Base-by-base conservation (phyloP, 176 grass and related monocot genomes). In the Typha latifolia region DNA sequence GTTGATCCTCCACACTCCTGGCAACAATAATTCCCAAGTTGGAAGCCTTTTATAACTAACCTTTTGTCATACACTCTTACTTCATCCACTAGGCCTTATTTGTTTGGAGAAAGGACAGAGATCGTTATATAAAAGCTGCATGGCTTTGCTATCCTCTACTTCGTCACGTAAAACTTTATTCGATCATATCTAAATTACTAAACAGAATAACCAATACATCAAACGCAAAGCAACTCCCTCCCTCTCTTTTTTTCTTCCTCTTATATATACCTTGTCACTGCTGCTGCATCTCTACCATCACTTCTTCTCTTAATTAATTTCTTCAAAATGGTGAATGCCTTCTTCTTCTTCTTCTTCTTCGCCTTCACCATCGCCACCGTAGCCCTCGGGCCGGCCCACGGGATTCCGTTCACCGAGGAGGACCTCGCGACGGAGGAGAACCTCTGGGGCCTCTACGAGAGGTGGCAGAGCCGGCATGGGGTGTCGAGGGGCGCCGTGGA, bases 401-500 rank as follows among this genome's bases (percentile, higher is more conserved):
- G 68, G 51, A 67, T 96, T 12, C 73, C 78, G 19, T 78, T 90
- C 67, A 70, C 51, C 5, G 81, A 75, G 73, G 56, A 81, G 18
- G 91, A 96, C 67, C 63, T 90, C 6, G 69, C 72, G 47, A 67
- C 91, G 21, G 87, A 83, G 77, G 84, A 85, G 82, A 82, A 12
- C 31, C 76, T 96, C 4, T 48, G 59, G 51, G 63, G 6, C 15
- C 74, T 96, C 21, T 90, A 96, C 55, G 72, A 80, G 62, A 73
- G 73, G 63, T 96, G 91, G 91, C 76, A 69, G 15, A 75, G 76
- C 71, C 76, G 80, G 78, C 72, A 96, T 76, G 74, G 12, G 2
- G 73, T 78, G 56, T 12, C 71, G 0, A 43, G 32, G 21, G 63
- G 20, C 27, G 48, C n/a, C 11, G 20, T 64, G 5, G 67, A 71